A percentile compares a stretch with the other conserved stretches of the same genome.
Conservation (phyloP, 139 green algal genomes). For the Mesotaenium endlicherianum region DNA sequence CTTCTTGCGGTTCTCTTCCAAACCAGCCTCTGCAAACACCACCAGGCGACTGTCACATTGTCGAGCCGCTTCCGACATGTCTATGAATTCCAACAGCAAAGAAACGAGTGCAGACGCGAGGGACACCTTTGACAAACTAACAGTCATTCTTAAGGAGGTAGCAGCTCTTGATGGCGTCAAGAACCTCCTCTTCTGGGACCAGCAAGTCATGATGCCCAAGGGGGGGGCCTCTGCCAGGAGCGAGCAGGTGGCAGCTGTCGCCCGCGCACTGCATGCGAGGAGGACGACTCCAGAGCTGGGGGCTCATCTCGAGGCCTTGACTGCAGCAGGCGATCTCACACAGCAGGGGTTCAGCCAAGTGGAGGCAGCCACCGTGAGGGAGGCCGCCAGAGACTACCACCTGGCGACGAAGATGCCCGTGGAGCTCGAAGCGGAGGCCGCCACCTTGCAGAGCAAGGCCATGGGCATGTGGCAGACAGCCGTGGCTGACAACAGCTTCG, state of each 20-base stretch:
- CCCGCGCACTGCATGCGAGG: background rate
- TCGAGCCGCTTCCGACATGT: too few species aligned
- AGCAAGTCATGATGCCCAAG: slow-evolving; percentile 14
- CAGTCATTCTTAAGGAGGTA: background rate
- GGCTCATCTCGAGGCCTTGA: background rate
- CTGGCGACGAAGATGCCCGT: background rate
- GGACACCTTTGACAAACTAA: background rate
- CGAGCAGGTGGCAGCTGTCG: background rate
- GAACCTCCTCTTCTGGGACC: slow-evolving; percentile 13
- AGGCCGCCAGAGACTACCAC: background rate
- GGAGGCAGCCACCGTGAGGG: background rate
- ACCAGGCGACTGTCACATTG: too few species aligned
- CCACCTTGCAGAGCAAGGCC: background rate
- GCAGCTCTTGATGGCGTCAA: background rate
- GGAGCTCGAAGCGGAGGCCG: background rate
- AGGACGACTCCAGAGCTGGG: background rate
- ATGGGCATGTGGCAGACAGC: slow-evolving; percentile 73
- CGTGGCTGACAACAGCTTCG: slow-evolving; percentile 68
- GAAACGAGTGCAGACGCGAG: background rate
- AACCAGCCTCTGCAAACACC: too few species aligned
- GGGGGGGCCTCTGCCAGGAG: background rate
- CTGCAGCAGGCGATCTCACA: background rate
- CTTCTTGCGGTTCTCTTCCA: too few species aligned
- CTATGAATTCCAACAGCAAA: too few species aligned
- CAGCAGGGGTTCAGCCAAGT: background rate